Evolutionary conservation across 176 grass and related monocot species (phyloP), one percentile per base, ranked within the genome.

Genomic region (Carex parvula): DNA sequence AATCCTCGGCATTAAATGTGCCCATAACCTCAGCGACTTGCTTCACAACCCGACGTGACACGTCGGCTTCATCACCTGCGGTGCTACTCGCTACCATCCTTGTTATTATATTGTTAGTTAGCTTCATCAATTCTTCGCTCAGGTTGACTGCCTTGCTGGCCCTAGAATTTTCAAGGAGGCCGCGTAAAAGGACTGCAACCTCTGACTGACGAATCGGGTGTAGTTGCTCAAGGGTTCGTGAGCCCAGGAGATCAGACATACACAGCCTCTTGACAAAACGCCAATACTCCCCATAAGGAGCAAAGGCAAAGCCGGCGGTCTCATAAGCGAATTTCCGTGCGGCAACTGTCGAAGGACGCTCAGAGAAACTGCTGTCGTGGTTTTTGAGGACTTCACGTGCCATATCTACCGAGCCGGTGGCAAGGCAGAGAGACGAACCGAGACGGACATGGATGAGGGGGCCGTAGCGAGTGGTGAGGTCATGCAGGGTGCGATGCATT

Each of bases 251-350:
- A 82, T 92, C 89, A 2, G 86, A 85, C 88, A 94, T 86, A 87
- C 92, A 94, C 0, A 94, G 87, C 16, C 88, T 86, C 88, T 94
- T 97, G 78, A 94, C 79, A 80, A 92, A 97, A 2, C 87, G 88
- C 94, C 94, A 97, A 85, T 97, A 88, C 17, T 86, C 32, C 54
- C 85, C 55, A 68, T 92, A 91, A 5, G 88, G 90, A 33, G 94
- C 92, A 76, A 97, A 97, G n/a, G 89, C 73, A 80, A 94, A 97
- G 0, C 83, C 90, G 0, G 88, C 18, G 3, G 78, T 54, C 66
- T 55, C 87, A 71, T 97, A 97, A 5, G 92, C 75, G 80, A 97
- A 85, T 61, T 91, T 81, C 0, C 84, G 37, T 0, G 84, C 83
- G 10, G 87, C 92, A 69, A 77, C 79, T 8, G 90, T 86, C 1